A percentile compares a stretch with the other conserved stretches of the same genome.
phyloP scores from a whole-genome alignment of 768 basidiomycete genomes.

The Serendipita vermifera region DNA sequence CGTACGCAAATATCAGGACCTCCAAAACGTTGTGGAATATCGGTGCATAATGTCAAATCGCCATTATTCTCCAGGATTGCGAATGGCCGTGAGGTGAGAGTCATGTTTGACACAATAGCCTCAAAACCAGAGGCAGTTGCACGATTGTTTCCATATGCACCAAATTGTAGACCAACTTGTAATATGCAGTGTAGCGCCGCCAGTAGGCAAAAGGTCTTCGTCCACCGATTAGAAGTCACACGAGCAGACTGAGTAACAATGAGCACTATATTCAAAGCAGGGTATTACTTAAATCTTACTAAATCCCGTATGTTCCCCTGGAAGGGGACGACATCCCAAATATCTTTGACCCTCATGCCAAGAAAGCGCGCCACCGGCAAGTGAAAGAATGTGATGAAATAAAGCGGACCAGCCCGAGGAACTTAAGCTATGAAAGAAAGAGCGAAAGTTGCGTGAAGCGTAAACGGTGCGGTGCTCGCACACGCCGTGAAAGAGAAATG shows the following conservation, averaged over 20 bases:
- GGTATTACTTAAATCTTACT: not conserved
- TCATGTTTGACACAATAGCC: not conserved
- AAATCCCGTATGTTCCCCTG: not conserved
- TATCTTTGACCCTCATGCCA: slow-evolving; percentile 6
- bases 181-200: slow-evolving; percentile 51
- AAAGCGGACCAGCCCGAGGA: too few species aligned
- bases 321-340: not conserved
- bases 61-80: slow-evolving; percentile 6
- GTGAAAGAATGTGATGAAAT: too few species aligned
- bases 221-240: slow-evolving; percentile 53
- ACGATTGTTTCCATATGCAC: not conserved
- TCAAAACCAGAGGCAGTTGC: not conserved
- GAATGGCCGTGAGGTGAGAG: not conserved
- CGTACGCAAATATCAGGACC: not conserved
- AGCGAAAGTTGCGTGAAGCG: too few species aligned
- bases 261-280: not conserved
- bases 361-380: too few species aligned
- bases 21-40: not conserved
- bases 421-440: too few species aligned
- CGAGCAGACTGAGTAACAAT: slow-evolving; percentile 43
- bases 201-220: slow-evolving; percentile 52
- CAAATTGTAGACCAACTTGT: slow-evolving; percentile 54
- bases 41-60: slow-evolving; percentile 1
- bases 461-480: too few species aligned
- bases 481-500: too few species aligned